Evolutionary conservation across 2,329 filamentous ascomycete genomes (phyloP).

Genomic region (Pezicula neosporulosa): DNA sequence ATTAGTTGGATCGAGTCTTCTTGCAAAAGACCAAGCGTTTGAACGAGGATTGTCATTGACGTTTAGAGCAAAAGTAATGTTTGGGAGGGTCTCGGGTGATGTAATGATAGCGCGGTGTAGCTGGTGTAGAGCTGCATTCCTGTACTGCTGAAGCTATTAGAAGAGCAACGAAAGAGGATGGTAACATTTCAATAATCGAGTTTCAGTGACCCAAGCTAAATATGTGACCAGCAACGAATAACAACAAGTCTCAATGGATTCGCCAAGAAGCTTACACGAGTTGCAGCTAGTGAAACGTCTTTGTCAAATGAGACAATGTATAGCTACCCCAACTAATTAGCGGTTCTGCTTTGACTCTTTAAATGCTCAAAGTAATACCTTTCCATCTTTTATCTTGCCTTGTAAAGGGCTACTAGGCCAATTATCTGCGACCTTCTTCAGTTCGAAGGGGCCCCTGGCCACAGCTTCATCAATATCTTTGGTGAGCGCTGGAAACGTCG

Average conservation of each 20-base stretch:
- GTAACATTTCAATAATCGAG: no score
- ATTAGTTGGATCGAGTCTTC: slow-evolving; percentile 35
- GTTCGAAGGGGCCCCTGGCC: slow-evolving; percentile 39
- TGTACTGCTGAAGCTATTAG: slow-evolving; percentile 32
- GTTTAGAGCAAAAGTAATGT: slow-evolving; percentile 49
- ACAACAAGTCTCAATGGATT: no score
- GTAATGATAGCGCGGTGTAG: slow-evolving; percentile 50
- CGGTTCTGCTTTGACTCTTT: background rate
- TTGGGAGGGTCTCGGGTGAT: slow-evolving; percentile 42
- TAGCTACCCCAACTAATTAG: slow-evolving; percentile 26
- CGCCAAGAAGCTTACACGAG: slow-evolving; percentile 24
- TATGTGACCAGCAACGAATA: no score
- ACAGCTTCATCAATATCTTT: slow-evolving; percentile 43
- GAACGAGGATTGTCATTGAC: slow-evolving; percentile 45
- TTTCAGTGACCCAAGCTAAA: no score
- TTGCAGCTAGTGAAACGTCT: slow-evolving; percentile 40
- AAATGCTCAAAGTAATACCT: slow-evolving; percentile 24
- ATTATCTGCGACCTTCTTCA: slow-evolving; percentile 31
- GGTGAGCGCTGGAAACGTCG: slow-evolving; percentile 42
- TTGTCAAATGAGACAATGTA: slow-evolving; percentile 41
- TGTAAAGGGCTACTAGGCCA: slow-evolving; percentile 36
- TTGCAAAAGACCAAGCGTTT: slow-evolving; percentile 44
- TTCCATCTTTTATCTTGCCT: slow-evolving; percentile 38
- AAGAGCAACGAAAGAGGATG: background rate
- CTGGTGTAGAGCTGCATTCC: slow-evolving; percentile 49